phyloP scores from a whole-genome alignment of 148 eudicot genomes.

The Chenopodium formosanum region DNA sequence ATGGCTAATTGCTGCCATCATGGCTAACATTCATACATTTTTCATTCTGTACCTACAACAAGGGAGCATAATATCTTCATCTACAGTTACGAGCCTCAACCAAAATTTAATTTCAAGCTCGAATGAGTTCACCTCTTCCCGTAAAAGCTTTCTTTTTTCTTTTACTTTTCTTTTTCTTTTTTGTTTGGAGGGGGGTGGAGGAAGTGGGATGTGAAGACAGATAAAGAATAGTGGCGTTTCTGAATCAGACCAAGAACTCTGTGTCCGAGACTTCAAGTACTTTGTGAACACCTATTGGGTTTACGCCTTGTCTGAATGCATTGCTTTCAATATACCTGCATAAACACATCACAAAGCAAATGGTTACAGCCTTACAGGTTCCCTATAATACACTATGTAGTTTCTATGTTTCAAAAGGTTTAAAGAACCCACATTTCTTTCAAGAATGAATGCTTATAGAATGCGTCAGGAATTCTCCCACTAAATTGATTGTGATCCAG shows the following conservation, averaged over 20 bases:
- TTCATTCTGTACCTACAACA: background rate
- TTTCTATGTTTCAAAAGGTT: background rate
- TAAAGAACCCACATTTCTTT: constrained; percentile 78
- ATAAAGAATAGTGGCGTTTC: constrained; percentile 17
- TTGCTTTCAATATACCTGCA: constrained; percentile 93
- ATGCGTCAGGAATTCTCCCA: constrained; percentile 89
- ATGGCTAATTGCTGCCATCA: background rate
- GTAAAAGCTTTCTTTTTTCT: background rate
- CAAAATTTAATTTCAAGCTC: constrained; percentile 6
- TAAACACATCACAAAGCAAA: background rate
- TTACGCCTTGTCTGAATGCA: constrained; percentile 79
- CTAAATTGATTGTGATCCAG: constrained; percentile 95
- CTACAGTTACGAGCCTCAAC: constrained; percentile 10
- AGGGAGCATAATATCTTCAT: constrained; percentile 7
- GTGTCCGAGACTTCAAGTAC: constrained; percentile 87
- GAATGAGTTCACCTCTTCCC: background rate
- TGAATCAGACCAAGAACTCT: constrained; percentile 61
- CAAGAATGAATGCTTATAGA: constrained; percentile 86
- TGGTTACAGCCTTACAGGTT: background rate
- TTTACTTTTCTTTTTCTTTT: background rate
- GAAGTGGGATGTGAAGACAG: background rate
- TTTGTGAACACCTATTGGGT: constrained; percentile 84
- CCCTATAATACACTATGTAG: background rate
- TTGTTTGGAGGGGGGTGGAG: background rate
- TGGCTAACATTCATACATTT: background rate